Evolutionary conservation across 2,329 filamentous ascomycete species (phyloP), one percentile per base, ranked within the genome.

Genomic region (Leptographium galeiforme): DNA sequence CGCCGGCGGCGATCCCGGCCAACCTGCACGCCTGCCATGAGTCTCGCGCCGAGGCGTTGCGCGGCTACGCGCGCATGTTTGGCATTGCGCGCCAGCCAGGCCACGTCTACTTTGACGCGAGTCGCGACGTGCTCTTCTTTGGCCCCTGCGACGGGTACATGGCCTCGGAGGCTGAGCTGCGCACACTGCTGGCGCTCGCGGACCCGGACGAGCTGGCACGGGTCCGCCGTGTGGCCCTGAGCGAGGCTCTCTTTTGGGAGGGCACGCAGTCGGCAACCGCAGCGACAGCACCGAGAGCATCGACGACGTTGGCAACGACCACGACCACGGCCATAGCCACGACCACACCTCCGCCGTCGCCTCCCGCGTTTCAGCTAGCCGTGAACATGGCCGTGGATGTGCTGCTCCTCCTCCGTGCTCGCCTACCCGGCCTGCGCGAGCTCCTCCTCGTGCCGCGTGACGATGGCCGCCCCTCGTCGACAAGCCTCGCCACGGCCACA

Each of bases 21-120:
- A 72, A 70, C 60, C 68, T 76, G 39, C 70, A 75, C 56, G 66
- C 64, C 51, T 75, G 72, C 61, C 61, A 63, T 54, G 74, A 77
- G 60, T 72, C 73, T 16, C 72, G 74, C 40, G 50, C 55, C 53
- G 71, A 75, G 57, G 68, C 72, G 4, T 57, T 72, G 49, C 69
- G 68, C 57, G 62, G 61, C 30, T 75, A 75, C 57, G 58, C 53
- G 13, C 67, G 63, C 40, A 62, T 64, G 53, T 74, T 76, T 54
- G 70, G 70, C 55, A 67, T 72, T 49, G 67, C 67, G 38, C 65
- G 69, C 25, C 64, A 64, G 2, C 66, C 68, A 6, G 70, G 71
- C 34, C 66, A 67, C 48, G 62, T 75, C 36, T 68, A 69, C 57
- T 70, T 77, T 59, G 68, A 71, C 55, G 63, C 67, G 0, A 51